Conservation (phyloP, 805 yeast genomes). For the Saturnispora dispora region DNA sequence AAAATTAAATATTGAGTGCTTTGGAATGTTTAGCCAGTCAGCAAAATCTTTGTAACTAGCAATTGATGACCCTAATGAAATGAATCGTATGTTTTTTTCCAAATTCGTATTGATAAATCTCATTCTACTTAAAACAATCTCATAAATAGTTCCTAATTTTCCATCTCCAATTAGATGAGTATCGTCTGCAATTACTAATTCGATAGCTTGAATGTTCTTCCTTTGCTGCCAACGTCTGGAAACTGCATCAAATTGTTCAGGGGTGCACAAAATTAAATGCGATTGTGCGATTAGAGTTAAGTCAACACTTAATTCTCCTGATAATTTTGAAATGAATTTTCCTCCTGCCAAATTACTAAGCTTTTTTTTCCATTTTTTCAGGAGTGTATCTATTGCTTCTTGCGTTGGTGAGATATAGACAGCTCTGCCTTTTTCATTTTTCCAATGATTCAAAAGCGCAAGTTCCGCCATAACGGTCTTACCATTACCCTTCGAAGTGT, state of each 20-base stretch:
- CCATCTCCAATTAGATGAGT: slow-evolving; percentile 58
- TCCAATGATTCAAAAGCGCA: slow-evolving; percentile 67
- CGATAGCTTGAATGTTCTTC: slow-evolving; percentile 58
- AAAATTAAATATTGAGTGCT: slow-evolving; percentile 57
- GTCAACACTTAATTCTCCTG: slow-evolving; percentile 50
- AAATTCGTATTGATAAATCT: slow-evolving; percentile 59
- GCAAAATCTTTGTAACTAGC: slow-evolving; percentile 72
- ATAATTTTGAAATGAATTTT: slow-evolving; percentile 46
- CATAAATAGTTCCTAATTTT: slow-evolving; percentile 53
- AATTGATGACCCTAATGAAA: slow-evolving; percentile 63
- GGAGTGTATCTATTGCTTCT: slow-evolving; percentile 40
- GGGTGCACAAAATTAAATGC: slow-evolving; percentile 71
- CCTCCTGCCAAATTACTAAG: slow-evolving; percentile 46
- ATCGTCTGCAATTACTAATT: slow-evolving; percentile 64
- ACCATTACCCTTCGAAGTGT: slow-evolving; percentile 70
- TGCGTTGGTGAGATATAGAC: slow-evolving; percentile 64
- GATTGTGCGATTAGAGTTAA: slow-evolving; percentile 44
- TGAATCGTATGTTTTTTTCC: slow-evolving; percentile 48
- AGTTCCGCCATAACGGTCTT: slow-evolving; percentile 65
- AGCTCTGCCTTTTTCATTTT: slow-evolving; percentile 55
- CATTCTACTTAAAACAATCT: slow-evolving; percentile 60
- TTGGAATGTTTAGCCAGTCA: slow-evolving; percentile 75
- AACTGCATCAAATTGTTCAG: slow-evolving; percentile 62
- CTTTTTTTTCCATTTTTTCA: slow-evolving; percentile 43
- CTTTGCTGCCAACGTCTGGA: slow-evolving; percentile 81